Evolutionary conservation across 78 protist genomes (phyloP), one percentile per base, ranked within the genome.

Genomic region (Dictyostelium purpureum): DNA sequence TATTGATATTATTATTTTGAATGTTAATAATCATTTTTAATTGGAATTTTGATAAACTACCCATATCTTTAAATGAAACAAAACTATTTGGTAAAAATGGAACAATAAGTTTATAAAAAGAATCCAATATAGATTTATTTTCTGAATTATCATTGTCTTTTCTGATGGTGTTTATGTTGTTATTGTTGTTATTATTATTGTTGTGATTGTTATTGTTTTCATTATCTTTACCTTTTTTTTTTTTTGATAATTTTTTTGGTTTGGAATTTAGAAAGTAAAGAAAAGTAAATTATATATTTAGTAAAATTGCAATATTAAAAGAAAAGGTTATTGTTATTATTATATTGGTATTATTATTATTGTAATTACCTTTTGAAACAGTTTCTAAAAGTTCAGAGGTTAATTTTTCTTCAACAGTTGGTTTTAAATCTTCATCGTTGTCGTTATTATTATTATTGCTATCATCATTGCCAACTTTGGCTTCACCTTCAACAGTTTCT

Each of bases 11-110:
- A n/a, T n/a, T n/a, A n/a, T n/a, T n/a, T n/a, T n/a, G n/a, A n/a
- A n/a, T n/a, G n/a, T n/a, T n/a, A n/a, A n/a, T n/a, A n/a, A n/a
- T n/a, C n/a, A 19, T 24, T 11, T 24, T 2, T 24, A 5, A 54
- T 24, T 19, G 6, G 37, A 66, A 28, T 10, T 19, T 21, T 21
- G 31, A 40, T 38, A 67, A 67, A 19, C 43, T 40, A 67, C 75
- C 75, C 75, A 67, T 67, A 67, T 67, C 49, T 67, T 67, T 40
- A 35, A 37, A 67, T 21, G 75, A 67, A 38, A 67, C 52, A 16
- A 67, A 67, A 31, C 54, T 16, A 67, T 38, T 67, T 67, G 75
- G 75, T 67, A 67, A 67, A 67, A 21, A 35, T 6, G 75, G 75
- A 67, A 61, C 37, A 33, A 61, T 28, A 31, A 61, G 31, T 26